These are phyloP conservation scores for Taphrina populina DNA, from an alignment of 1,139 yeast genomes.

Conservation along the genomic window DNA sequence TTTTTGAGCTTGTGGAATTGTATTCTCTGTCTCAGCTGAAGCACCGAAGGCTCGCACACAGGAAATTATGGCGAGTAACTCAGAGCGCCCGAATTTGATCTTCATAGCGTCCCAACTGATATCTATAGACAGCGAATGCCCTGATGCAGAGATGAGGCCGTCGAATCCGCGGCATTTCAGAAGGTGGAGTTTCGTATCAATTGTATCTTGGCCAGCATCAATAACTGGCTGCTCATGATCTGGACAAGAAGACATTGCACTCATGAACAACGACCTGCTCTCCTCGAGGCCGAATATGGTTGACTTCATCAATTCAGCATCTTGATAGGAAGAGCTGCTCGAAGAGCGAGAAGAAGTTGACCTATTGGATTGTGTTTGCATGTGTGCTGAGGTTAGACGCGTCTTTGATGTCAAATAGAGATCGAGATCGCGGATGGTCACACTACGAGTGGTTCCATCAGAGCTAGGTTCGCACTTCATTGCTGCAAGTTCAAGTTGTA, in stretches of 20 bases:
- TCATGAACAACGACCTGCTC: slow-evolving; percentile 20
- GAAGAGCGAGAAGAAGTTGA: slow-evolving; percentile 2
- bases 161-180: too few species aligned
- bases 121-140: background rate
- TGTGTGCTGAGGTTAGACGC: background rate
- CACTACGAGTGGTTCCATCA: too few species aligned
- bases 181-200: too few species aligned
- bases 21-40: too few species aligned
- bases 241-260: slow-evolving; percentile 22
- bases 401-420: background rate
- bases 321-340: slow-evolving; percentile 4
- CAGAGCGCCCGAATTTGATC: background rate
- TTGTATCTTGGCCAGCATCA: too few species aligned
- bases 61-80: background rate
- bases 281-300: slow-evolving; percentile 12
- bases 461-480: background rate
- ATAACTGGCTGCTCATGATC: too few species aligned
- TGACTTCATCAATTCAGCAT: slow-evolving; percentile 24
- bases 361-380: background rate
- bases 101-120: background rate
- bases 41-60: background rate
- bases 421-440: too few species aligned
- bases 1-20: too few species aligned
- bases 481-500: background rate
- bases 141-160: too few species aligned